phyloP scores from a whole-genome alignment of 2,329 filamentous ascomycete species.

The Pseudopithomyces maydicus region DNA sequence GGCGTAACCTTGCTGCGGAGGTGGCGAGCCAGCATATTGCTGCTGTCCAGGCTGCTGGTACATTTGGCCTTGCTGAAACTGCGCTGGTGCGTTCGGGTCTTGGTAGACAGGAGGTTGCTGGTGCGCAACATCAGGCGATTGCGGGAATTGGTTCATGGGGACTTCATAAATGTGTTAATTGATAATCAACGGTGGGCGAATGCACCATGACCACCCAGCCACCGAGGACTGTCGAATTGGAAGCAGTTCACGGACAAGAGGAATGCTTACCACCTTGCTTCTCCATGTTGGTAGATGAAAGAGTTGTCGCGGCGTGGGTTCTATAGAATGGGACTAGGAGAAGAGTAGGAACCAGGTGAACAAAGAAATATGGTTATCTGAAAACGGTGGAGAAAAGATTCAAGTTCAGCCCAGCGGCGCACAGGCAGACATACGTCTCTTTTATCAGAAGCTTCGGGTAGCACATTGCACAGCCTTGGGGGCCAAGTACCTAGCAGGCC shows the following conservation, averaged over 20 bases:
- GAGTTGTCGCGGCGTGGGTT: conserved; percentile 1
- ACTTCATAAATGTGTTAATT: conserved; percentile 29
- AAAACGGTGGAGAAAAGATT: conserved; percentile 11
- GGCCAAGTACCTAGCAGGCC: conserved; percentile 8
- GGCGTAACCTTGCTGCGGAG: conserved; percentile 22
- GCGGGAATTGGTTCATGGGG: conserved; percentile 45
- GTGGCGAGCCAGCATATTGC: conserved; percentile 27
- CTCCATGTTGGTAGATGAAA: conserved; percentile 30
- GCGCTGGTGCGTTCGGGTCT: conserved; percentile 31
- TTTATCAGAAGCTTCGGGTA: conserved; percentile 17
- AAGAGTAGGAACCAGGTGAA: neutral
- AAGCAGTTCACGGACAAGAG: neutral
- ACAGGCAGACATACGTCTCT: conserved; percentile 6
- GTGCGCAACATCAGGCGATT: conserved; percentile 35
- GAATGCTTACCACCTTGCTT: conserved; percentile 40
- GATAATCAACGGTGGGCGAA: conserved; percentile 3
- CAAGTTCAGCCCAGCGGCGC: neutral
- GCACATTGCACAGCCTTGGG: conserved; percentile 8
- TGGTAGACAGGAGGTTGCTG: conserved; percentile 40
- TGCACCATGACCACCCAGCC: neutral
- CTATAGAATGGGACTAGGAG: neutral
- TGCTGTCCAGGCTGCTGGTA: conserved; percentile 26
- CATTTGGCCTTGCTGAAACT: conserved; percentile 22
- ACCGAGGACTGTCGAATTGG: neutral
- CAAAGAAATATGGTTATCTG: conserved; percentile 14